Evolutionary conservation across 2,329 filamentous ascomycete species (phyloP).

Genomic region (Microdochium nivale): DNA sequence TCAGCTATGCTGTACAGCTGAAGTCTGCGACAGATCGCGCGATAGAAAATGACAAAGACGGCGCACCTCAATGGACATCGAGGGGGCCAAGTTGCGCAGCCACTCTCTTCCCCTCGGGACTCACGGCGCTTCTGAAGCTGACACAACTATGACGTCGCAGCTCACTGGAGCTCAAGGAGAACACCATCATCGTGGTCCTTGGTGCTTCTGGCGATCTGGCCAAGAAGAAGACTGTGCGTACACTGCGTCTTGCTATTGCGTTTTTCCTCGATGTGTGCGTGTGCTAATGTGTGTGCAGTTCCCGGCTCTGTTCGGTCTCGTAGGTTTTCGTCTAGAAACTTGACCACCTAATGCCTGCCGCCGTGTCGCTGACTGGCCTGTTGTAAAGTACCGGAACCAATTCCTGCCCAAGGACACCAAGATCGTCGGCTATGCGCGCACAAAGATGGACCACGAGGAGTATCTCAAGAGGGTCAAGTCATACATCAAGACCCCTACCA

Average conservation of each 20-base stretch:
- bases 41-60: too few species aligned
- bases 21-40: too few species aligned
- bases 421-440: constrained; percentile 97
- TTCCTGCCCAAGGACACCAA: constrained; percentile 95
- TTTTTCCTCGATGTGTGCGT: constrained; percentile 3
- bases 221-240: constrained; percentile 95
- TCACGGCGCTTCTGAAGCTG: neutral
- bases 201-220: constrained; percentile 95
- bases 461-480: constrained; percentile 91
- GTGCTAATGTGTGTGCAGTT: constrained; percentile 50
- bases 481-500: constrained; percentile 97
- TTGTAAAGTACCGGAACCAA: constrained; percentile 82
- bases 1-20: too few species aligned
- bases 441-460: constrained; percentile 98
- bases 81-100: too few species aligned
- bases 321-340: constrained; percentile 44
- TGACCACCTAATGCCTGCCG: too few species aligned
- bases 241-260: constrained; percentile 6
- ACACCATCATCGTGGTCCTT: constrained; percentile 93
- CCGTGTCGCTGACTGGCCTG: constrained; percentile 10
- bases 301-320: constrained; percentile 92
- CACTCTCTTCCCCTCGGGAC: neutral
- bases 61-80: too few species aligned
- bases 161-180: constrained; percentile 92
- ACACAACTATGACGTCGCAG: constrained; percentile 32